phyloP scores from a whole-genome alignment of 2,329 filamentous ascomycete species.

The Sporothrix schenckii region DNA sequence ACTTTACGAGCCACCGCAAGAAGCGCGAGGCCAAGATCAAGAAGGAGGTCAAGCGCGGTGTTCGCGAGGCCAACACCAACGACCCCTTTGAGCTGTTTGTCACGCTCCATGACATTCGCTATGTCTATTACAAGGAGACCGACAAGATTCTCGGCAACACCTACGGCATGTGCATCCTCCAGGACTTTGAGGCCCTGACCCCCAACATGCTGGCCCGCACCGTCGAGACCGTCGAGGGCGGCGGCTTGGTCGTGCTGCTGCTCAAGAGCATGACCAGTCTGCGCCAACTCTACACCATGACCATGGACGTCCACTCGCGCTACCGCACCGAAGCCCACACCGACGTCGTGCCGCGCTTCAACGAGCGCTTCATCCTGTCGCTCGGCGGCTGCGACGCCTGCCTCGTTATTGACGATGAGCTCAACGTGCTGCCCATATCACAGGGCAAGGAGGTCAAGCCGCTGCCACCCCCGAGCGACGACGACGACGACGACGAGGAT shows the following conservation, averaged over 20 bases:
- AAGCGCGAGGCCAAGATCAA: constrained; percentile 99
- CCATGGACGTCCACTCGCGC: constrained; percentile 96
- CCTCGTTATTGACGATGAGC: constrained; percentile 93
- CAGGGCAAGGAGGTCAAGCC: constrained; percentile 88
- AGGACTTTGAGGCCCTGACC: constrained; percentile 96
- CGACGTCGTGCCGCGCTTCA: constrained; percentile 94
- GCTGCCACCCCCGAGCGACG: constrained; percentile 73
- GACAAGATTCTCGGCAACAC: constrained; percentile 98
- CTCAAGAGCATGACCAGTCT: constrained; percentile 96
- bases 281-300: constrained; percentile 94
- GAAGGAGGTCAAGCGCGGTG: constrained; percentile 94
- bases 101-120: constrained; percentile 93
- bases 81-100: constrained; percentile 98
- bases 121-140: constrained; percentile 99
- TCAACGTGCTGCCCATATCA: constrained; percentile 96
- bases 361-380: constrained; percentile 94
- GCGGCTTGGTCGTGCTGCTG: constrained; percentile 84
- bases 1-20: constrained; percentile 94
- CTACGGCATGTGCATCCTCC: constrained; percentile 78
- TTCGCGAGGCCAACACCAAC: constrained; percentile 86
- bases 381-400: constrained; percentile 94
- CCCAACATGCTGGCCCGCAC: constrained; percentile 95
- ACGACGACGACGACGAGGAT: constrained; percentile 65
- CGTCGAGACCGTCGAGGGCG: constrained; percentile 96
- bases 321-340: constrained; percentile 96